These are phyloP conservation scores for Oehlia diaphana DNA, from an alignment of 192 early-diverging fungal species.

Conservation along the genomic window DNA sequence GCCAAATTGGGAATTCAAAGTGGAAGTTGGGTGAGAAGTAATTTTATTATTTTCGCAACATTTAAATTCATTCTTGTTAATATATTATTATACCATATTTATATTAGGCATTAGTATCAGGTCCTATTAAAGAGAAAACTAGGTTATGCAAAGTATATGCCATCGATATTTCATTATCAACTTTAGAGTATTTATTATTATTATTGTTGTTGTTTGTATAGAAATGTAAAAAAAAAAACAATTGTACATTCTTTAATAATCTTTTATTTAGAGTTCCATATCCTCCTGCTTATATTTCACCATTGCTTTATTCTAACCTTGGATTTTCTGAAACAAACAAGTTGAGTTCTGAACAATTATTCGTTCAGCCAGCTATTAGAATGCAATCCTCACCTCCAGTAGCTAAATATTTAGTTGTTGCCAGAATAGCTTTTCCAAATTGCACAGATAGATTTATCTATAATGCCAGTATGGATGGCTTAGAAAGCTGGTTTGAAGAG, in stretches of 20 bases:
- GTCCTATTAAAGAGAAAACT: constrained; percentile 34
- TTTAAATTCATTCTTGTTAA: not conserved
- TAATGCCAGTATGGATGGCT: constrained; percentile 51
- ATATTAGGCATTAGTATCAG: constrained; percentile 36
- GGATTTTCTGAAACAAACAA: constrained; percentile 42
- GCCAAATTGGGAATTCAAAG: constrained; percentile 56
- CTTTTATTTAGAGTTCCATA: constrained; percentile 2
- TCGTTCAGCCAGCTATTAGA: constrained; percentile 20
- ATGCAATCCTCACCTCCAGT: constrained; percentile 41
- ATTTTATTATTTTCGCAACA: not conserved
- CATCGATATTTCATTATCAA: constrained; percentile 27
- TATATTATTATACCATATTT: not conserved
- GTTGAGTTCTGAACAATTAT: constrained; percentile 19
- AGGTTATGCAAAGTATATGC: constrained; percentile 46
- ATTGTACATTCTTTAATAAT: not conserved
- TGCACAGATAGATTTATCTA: constrained; percentile 63
- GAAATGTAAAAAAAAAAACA: not conserved
- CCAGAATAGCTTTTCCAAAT: constrained; percentile 64
- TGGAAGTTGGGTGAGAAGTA: constrained; percentile 57
- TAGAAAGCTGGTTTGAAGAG: constrained; percentile 68
- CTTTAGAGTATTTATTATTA: not conserved
- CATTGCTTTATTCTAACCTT: constrained; percentile 61
- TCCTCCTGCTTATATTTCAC: constrained; percentile 50
- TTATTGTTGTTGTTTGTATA: not conserved
- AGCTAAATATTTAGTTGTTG: constrained; percentile 61